A percentile compares a stretch with the other conserved stretches of the same genome.
Evolutionary conservation across 2,329 filamentous ascomycete genomes (phyloP).

Genomic region (Capronia coronata): DNA sequence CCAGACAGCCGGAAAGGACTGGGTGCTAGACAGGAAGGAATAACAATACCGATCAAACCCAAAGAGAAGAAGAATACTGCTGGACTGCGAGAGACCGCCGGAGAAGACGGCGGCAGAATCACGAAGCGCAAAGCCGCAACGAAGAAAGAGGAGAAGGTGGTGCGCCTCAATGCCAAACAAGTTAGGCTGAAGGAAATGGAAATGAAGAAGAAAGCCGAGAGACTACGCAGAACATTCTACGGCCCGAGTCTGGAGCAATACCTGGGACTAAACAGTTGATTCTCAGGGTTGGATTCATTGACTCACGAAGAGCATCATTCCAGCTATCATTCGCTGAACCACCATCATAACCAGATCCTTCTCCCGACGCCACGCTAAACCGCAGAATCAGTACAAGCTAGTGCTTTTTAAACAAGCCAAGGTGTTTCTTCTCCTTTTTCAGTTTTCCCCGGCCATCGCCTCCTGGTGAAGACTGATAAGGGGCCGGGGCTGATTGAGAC

Average conservation of each 20-base stretch:
- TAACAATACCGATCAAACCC: constrained; percentile 67
- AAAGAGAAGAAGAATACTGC: constrained; percentile 66
- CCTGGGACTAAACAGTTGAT: constrained; percentile 42
- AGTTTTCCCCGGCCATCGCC: constrained; percentile 32
- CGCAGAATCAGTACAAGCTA: constrained; percentile 7
- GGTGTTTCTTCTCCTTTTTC: constrained; percentile 58
- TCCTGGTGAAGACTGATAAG: constrained; percentile 19
- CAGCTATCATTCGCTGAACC: background rate
- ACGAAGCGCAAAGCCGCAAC: constrained; percentile 37
- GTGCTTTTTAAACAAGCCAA: constrained; percentile 28
- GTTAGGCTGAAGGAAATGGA: constrained; percentile 56
- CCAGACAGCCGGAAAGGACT: constrained; percentile 61
- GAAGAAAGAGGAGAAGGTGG: constrained; percentile 30
- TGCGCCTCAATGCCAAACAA: constrained; percentile 63
- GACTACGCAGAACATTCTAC: constrained; percentile 65
- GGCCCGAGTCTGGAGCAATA: constrained; percentile 71
- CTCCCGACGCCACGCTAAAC: constrained; percentile 24
- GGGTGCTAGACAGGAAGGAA: constrained; percentile 64
- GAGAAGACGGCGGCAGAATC: constrained; percentile 15
- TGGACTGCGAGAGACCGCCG: constrained; percentile 57
- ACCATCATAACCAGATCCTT: background rate
- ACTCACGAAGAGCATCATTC: background rate
- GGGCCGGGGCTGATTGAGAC: constrained; percentile 6
- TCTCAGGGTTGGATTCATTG: background rate
- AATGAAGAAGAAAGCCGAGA: constrained; percentile 57